Evolutionary conservation across 2,329 filamentous ascomycete species (phyloP).

Genomic region (Epichloe scottii): DNA sequence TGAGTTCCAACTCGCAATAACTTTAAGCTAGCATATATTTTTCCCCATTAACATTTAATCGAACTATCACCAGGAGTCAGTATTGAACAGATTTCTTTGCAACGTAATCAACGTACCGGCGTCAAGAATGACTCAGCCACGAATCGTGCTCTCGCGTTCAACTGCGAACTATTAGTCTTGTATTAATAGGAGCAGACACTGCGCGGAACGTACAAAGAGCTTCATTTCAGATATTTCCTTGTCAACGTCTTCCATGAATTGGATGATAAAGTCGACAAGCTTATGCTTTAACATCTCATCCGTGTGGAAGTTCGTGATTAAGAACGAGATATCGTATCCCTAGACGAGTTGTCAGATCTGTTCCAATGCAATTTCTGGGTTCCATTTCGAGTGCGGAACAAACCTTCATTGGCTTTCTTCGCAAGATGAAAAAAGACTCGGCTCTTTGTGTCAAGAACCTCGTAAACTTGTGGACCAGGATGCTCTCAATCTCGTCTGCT

Average conservation of each 20-base stretch:
- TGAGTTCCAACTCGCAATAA: not conserved
- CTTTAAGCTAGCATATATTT: not conserved
- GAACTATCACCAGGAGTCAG: constrained; percentile 16
- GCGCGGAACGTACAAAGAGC: constrained; percentile 67
- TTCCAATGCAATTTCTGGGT: not conserved
- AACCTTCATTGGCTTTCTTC: constrained; percentile 91
- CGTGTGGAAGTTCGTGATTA: constrained; percentile 98
- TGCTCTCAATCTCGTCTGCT: constrained; percentile 96
- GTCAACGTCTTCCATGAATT: constrained; percentile 99
- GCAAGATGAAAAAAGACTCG: constrained; percentile 91
- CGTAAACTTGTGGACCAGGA: constrained; percentile 96
- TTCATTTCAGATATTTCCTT: constrained; percentile 99
- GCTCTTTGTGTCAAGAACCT: constrained; percentile 92
- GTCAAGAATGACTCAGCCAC: constrained; percentile 97
- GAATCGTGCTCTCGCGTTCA: constrained; percentile 93
- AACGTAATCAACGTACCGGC: constrained; percentile 43
- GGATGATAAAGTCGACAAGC: constrained; percentile 96
- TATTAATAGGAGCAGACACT: not conserved
- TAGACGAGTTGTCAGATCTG: constrained; percentile 21
- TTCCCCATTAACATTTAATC: constrained; percentile 12
- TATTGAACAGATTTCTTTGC: not conserved
- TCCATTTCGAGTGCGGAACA: constrained; percentile 10
- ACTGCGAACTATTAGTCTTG: constrained; percentile 34
- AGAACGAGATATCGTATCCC: constrained; percentile 97
- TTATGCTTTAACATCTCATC: constrained; percentile 99